These are phyloP conservation scores for Linderniella brevidens DNA, from an alignment of 257 asterid species.

Conservation along the genomic window DNA sequence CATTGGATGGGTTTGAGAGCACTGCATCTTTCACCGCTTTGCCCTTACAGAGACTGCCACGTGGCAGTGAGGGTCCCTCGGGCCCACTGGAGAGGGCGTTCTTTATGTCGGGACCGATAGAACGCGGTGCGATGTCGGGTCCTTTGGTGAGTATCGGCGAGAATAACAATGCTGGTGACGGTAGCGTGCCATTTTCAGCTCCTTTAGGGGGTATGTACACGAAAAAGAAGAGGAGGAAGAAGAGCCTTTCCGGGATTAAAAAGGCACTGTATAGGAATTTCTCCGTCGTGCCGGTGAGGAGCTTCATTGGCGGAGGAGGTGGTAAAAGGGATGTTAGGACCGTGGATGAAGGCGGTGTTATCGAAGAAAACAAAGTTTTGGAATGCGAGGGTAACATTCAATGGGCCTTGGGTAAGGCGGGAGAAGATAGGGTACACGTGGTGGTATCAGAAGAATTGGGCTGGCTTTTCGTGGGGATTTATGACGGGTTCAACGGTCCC, in stretches of 20 bases:
- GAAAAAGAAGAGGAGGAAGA: conserved; percentile 61
- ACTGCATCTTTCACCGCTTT: conserved; percentile 76
- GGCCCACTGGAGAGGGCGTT: conserved; percentile 69
- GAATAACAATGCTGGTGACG: conserved; percentile 23
- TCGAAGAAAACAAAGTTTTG: conserved; percentile 30
- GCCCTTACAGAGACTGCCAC: conserved; percentile 84
- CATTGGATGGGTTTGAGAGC: conserved; percentile 69
- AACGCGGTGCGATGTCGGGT: conserved; percentile 82
- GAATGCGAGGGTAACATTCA: conserved; percentile 52
- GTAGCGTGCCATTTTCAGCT: conserved; percentile 72
- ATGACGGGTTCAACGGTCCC: conserved; percentile 94
- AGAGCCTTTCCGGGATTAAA: conserved; percentile 54
- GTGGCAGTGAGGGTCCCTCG: conserved; percentile 50
- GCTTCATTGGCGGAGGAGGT: conserved; percentile 43
- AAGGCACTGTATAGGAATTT: conserved; percentile 68
- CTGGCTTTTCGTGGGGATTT: conserved; percentile 90
- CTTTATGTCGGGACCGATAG: conserved; percentile 94
- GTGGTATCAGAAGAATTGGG: conserved; percentile 91
- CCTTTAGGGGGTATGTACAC: conserved; percentile 63
- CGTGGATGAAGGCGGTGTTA: conserved; percentile 17
- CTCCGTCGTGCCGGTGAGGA: conserved; percentile 78
- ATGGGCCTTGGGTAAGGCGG: conserved; percentile 94
- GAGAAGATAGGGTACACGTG: conserved; percentile 96
- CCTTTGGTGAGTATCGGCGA: conserved; percentile 40
- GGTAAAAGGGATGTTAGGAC: conserved; percentile 44